Conservation (phyloP, 1,284 basidiomycete genomes). For the Ganoderma meredithae region DNA sequence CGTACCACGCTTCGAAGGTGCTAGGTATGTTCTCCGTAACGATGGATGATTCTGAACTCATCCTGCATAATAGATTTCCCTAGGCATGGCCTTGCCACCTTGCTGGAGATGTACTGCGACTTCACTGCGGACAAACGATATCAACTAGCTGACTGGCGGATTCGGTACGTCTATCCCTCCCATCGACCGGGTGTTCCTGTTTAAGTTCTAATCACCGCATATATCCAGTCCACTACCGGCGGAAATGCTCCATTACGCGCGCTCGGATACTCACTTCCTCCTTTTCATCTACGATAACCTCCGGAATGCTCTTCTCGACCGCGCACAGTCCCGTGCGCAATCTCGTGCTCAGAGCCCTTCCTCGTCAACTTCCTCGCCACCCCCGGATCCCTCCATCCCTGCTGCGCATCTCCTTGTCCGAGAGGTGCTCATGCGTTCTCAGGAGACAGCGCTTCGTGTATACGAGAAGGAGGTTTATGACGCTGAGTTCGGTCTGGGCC, state of each 20-base stretch:
- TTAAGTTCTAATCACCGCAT: neutral
- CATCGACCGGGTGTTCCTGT: conserved; percentile 1
- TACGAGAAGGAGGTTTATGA: conserved; percentile 80
- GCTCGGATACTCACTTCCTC: conserved; percentile 95
- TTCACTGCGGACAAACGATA: conserved; percentile 96
- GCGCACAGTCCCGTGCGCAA: conserved; percentile 51
- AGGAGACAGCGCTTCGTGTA: conserved; percentile 74
- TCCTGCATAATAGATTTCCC: conserved; percentile 66
- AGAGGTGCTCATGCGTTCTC: conserved; percentile 73
- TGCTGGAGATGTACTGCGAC: conserved; percentile 91
- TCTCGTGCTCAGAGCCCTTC: conserved; percentile 43
- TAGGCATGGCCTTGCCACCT: conserved; percentile 81
- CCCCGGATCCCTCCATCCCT: conserved; percentile 33
- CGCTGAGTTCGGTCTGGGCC: conserved; percentile 64
- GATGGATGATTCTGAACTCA: conserved; percentile 18
- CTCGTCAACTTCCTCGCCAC: conserved; percentile 39
- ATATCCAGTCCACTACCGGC: conserved; percentile 76
- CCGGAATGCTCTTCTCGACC: conserved; percentile 85
- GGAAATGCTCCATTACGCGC: conserved; percentile 93
- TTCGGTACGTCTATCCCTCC: conserved; percentile 63
- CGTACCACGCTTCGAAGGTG: conserved; percentile 91
- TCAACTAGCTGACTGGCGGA: conserved; percentile 97
- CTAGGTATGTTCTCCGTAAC: conserved; percentile 56
- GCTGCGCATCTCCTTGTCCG: conserved; percentile 49
- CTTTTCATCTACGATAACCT: conserved; percentile 93